These are phyloP conservation scores for Backusella mclennaniae DNA, from an alignment of 192 early-diverging fungal genomes.

Conservation along the genomic window DNA sequence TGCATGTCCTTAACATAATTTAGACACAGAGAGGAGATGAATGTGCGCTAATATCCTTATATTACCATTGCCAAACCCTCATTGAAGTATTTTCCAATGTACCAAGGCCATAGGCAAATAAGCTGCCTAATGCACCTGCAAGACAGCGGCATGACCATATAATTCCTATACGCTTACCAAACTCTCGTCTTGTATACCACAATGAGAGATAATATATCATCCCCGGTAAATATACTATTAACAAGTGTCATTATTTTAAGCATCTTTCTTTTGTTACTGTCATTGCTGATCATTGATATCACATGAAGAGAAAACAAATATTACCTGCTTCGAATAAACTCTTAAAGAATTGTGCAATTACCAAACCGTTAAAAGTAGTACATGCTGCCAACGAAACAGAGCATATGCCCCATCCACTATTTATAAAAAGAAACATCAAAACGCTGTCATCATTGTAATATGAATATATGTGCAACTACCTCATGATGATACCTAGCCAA, in stretches of 20 bases:
- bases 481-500: slow-evolving; percentile 16
- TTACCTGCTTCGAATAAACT: slow-evolving; percentile 46
- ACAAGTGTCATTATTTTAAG: background rate
- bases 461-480: background rate
- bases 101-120: slow-evolving; percentile 54
- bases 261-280: no score
- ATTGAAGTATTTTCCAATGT: slow-evolving; percentile 38
- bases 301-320: background rate
- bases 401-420: slow-evolving; percentile 42
- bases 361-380: slow-evolving; percentile 25
- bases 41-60: background rate
- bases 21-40: background rate
- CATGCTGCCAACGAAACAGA: slow-evolving; percentile 46
- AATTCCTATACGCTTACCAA: slow-evolving; percentile 42
- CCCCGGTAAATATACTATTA: slow-evolving; percentile 35
- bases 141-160: slow-evolving; percentile 9
- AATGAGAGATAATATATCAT: slow-evolving; percentile 47
- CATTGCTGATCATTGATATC: background rate
- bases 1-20: slow-evolving; percentile 44
- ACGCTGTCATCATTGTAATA: background rate
- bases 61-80: slow-evolving; percentile 16
- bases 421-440: background rate
- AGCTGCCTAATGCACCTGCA: slow-evolving; percentile 48
- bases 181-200: slow-evolving; percentile 55
- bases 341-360: slow-evolving; percentile 48